Evolutionary conservation across 257 asterid species (phyloP).

Genomic region (Voacanga thouarsii): DNA sequence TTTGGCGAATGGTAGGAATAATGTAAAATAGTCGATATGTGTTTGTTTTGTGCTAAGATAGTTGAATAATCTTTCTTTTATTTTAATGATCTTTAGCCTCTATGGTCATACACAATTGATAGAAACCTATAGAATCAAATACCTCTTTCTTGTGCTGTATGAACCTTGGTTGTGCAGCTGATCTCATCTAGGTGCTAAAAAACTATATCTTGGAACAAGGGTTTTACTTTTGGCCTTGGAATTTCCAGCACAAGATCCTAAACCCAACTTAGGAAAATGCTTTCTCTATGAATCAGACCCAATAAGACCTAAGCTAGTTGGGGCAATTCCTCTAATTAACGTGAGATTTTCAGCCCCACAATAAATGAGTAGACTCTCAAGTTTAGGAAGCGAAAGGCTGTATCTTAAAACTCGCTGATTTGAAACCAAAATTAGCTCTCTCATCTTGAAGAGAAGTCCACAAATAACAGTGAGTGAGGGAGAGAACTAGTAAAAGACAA

Average conservation of each 20-base stretch:
- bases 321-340: slow-evolving; percentile 33
- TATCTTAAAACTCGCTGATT: neutral
- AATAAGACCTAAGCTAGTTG: slow-evolving; percentile 43
- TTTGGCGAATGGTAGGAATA: too few relatives aligned
- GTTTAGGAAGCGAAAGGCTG: neutral
- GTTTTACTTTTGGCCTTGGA: slow-evolving; percentile 29
- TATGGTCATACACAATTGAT: slow-evolving; percentile 89
- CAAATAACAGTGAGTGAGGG: neutral
- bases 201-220: slow-evolving; percentile 59
- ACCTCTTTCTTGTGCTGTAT: slow-evolving; percentile 97
- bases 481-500: neutral
- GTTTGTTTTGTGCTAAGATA: too few relatives aligned
- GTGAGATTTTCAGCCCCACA: slow-evolving; percentile 57
- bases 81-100: too few relatives aligned
- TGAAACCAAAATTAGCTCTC: neutral
- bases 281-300: slow-evolving; percentile 48
- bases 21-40: too few relatives aligned
- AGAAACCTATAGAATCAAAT: slow-evolving; percentile 90
- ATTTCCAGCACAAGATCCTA: slow-evolving; percentile 32
- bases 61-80: too few relatives aligned
- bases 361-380: too few relatives aligned
- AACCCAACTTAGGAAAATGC: slow-evolving; percentile 34
- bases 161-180: slow-evolving; percentile 91
- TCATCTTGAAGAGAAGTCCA: neutral
- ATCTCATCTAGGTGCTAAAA: slow-evolving; percentile 67